Conservation (phyloP, 345 rosid genomes). For the Melaleuca quinquenervia region DNA sequence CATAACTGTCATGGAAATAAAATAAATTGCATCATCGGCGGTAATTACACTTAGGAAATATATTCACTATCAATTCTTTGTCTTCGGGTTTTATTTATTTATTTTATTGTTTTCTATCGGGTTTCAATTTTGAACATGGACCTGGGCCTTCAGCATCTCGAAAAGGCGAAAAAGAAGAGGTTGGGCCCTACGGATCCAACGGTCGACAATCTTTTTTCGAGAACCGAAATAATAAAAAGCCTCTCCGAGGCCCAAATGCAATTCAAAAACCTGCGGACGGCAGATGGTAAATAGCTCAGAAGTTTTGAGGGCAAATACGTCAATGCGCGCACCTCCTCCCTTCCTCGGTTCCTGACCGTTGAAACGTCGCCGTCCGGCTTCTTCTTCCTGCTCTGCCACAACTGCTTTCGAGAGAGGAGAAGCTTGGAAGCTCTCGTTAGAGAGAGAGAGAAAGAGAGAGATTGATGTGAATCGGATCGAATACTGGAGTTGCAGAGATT, state of each 20-base stretch:
- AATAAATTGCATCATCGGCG: too few relatives aligned
- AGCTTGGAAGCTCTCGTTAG: neutral
- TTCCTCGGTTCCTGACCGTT: neutral
- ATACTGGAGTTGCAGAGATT: neutral
- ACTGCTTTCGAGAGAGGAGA: neutral
- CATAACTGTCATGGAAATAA: neutral
- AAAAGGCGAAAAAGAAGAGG: neutral
- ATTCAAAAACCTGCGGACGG: neutral
- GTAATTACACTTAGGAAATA: neutral
- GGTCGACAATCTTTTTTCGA: neutral
- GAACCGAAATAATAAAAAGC: neutral
- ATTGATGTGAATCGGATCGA: neutral
- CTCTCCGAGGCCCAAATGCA: neutral
- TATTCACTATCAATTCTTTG: neutral
- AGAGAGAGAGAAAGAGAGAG: neutral
- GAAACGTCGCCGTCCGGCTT: constrained; percentile 46
- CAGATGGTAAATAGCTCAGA: neutral
- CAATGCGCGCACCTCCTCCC: neutral
- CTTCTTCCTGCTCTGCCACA: constrained; percentile 4
- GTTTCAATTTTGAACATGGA: neutral
- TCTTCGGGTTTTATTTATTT: neutral
- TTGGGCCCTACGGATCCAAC: neutral
- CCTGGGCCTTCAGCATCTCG: neutral
- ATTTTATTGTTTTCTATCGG: neutral
- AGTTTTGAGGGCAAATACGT: neutral